phyloP scores from a whole-genome alignment of 345 rosid genomes.

The Camelina hispida region DNA sequence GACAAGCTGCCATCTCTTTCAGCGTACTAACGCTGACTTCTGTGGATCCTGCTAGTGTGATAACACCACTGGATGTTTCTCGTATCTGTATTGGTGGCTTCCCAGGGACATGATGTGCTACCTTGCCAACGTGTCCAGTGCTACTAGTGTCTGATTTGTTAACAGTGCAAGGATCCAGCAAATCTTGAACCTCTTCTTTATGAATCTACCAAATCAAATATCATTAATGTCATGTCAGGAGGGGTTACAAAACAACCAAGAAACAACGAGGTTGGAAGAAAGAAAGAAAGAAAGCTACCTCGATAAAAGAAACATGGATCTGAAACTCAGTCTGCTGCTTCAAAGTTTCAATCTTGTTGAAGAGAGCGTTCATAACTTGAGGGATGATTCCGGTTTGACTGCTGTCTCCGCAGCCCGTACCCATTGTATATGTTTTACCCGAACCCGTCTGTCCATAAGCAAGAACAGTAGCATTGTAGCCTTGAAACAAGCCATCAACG shows the following conservation, averaged over 20 bases:
- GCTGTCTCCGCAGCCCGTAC: conserved; percentile 89
- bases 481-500: conserved; percentile 97
- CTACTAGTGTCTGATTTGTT: conserved; percentile 63
- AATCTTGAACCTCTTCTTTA: conserved; percentile 97
- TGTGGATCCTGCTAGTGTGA: conserved; percentile 98
- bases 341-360: conserved; percentile 75
- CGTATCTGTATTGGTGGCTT: conserved; percentile 97
- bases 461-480: conserved; percentile 98
- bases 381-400: conserved; percentile 80
- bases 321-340: conserved; percentile 88
- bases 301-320: conserved; percentile 90
- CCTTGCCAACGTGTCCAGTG: conserved; percentile 53
- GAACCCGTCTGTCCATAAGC: conserved; percentile 99
- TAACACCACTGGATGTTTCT: conserved; percentile 94
- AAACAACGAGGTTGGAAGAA: neutral
- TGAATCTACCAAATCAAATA: conserved; percentile 64
- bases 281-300: conserved; percentile 54
- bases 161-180: conserved; percentile 69
- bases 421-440: conserved; percentile 99
- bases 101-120: conserved; percentile 60
- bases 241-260: neutral
- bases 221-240: neutral
- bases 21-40: conserved; percentile 77
- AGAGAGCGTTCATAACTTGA: conserved; percentile 86
- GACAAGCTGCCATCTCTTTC: conserved; percentile 93